phyloP scores from a whole-genome alignment of 441 rosid species.

The Pelargonium myrrhifolium region DNA sequence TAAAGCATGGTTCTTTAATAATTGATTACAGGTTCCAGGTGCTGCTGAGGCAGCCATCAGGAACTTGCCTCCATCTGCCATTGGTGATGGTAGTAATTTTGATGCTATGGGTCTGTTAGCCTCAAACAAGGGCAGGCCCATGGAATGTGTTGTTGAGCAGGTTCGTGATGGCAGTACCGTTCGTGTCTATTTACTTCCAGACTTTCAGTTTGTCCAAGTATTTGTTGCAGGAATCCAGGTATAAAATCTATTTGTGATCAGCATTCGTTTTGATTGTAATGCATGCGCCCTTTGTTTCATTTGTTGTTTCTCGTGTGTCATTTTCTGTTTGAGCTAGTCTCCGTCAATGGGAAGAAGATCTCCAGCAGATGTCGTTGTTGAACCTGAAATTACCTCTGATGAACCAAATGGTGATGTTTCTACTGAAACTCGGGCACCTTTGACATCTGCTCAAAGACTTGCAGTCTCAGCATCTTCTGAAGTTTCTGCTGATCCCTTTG shows the following conservation, averaged over 20 bases:
- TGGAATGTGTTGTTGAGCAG: slow-evolving; percentile 93
- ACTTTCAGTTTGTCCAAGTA: slow-evolving; percentile 91
- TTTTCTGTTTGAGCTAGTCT: slow-evolving; percentile 28
- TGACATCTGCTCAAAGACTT: slow-evolving; percentile 89
- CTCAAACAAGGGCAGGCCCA: slow-evolving; percentile 77
- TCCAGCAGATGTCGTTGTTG: slow-evolving; percentile 40
- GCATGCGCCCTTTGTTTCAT: neutral
- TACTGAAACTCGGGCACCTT: slow-evolving; percentile 51
- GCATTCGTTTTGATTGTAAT: neutral
- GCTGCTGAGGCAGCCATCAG: slow-evolving; percentile 76
- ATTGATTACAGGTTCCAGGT: slow-evolving; percentile 55
- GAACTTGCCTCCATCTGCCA: slow-evolving; percentile 82
- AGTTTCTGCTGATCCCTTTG: slow-evolving; percentile 77
- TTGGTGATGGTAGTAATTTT: slow-evolving; percentile 74
- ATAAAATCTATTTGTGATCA: neutral
- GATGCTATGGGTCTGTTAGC: slow-evolving; percentile 80
- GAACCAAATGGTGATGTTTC: slow-evolving; percentile 63
- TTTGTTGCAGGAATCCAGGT: slow-evolving; percentile 98
- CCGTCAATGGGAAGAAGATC: slow-evolving; percentile 81
- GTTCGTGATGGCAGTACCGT: slow-evolving; percentile 95
- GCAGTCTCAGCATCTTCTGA: slow-evolving; percentile 59
- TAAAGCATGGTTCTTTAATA: neutral
- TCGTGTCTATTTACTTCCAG: slow-evolving; percentile 90
- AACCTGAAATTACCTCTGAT: slow-evolving; percentile 37
- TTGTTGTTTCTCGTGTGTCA: slow-evolving; percentile 4